These are phyloP conservation scores for Scalesia atractyloides DNA, from an alignment of 129 eudicot genomes.

Conservation along the genomic window DNA sequence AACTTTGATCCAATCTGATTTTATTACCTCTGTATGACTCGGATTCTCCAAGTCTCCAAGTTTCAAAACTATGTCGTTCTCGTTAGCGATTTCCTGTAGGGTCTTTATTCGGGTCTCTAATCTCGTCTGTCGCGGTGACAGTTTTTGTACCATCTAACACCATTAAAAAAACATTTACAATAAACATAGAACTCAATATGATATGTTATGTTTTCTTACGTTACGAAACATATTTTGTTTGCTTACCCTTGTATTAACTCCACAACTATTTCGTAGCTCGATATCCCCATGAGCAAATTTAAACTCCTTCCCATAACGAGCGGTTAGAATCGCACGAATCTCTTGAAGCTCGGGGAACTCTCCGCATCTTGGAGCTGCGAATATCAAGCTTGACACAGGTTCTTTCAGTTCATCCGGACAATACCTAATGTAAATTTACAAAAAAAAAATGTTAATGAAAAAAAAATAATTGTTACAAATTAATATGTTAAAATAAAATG, in stretches of 20 bases:
- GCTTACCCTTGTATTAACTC: slow-evolving; percentile 62
- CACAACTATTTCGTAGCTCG: slow-evolving; percentile 72
- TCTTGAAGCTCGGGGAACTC: slow-evolving; percentile 89
- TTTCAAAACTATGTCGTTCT: slow-evolving; percentile 53
- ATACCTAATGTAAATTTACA: slow-evolving; percentile 13
- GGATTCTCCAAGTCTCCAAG: slow-evolving; percentile 40
- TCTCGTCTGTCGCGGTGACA: slow-evolving; percentile 57
- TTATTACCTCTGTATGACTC: slow-evolving; percentile 9
- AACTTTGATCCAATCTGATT: neutral
- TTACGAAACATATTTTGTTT: neutral
- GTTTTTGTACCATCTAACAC: slow-evolving; percentile 67
- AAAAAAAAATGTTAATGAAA: neutral
- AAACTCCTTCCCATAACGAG: slow-evolving; percentile 78
- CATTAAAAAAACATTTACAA: neutral
- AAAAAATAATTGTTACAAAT: neutral
- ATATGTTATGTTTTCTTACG: too few relatives aligned
- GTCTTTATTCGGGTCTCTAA: slow-evolving; percentile 64
- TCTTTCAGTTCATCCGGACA: slow-evolving; percentile 89
- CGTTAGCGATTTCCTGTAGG: slow-evolving; percentile 68
- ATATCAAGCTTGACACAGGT: slow-evolving; percentile 67
- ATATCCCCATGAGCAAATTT: slow-evolving; percentile 65
- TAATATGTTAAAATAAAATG: neutral
- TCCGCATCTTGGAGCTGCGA: slow-evolving; percentile 86
- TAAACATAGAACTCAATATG: neutral
- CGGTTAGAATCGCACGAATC: slow-evolving; percentile 61